Evolutionary conservation across 1,284 basidiomycete genomes (phyloP), one percentile per base, ranked within the genome.

Genomic region (Microbotryum violaceum): DNA sequence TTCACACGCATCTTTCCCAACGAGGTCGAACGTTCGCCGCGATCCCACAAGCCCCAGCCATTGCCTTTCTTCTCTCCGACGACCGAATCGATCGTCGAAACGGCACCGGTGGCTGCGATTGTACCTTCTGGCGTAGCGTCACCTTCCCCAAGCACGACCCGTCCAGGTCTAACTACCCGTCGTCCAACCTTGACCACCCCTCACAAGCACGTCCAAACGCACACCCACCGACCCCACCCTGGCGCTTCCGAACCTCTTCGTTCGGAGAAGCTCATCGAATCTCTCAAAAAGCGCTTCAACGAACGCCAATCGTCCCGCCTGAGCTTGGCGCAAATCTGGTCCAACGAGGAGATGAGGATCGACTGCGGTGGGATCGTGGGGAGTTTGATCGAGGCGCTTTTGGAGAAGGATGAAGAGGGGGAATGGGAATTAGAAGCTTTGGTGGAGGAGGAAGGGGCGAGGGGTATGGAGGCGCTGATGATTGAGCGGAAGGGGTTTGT

Each of bases 1-100:
- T 92, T 92, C 75, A 79, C 23, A 1, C 45, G 51, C 74, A 49
- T 77, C 4, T 64, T 69, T 21, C 70, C 73, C 2, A 72, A 72
- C 42, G 62, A 74, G 6, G 73, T 75, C 0, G 71, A 73, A 49
- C 74, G 77, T 18, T 75, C 74, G 4, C 76, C 77, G 1, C 71
- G 77, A 31, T 74, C 72, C 6, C 53, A 55, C 16, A 44, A 29
- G 10, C 44, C 57, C 0, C 49, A 54, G 9, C 66, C 66, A 1
- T 54, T 67, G n/a, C 61, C 60, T 2, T 63, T 62, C 57, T 64
- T 54, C 60, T 42, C 31, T 27, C 23, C 58, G 2, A 25, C 45
- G 6, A n/a, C 25, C n/a, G 12, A 44, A 0, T 49, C 58, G 6
- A 6, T 14, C 47, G 23, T 12, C n/a, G 20, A 25, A 14, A 20